phyloP scores from a whole-genome alignment of 805 yeast genomes.

The Starmerella stellata region DNA sequence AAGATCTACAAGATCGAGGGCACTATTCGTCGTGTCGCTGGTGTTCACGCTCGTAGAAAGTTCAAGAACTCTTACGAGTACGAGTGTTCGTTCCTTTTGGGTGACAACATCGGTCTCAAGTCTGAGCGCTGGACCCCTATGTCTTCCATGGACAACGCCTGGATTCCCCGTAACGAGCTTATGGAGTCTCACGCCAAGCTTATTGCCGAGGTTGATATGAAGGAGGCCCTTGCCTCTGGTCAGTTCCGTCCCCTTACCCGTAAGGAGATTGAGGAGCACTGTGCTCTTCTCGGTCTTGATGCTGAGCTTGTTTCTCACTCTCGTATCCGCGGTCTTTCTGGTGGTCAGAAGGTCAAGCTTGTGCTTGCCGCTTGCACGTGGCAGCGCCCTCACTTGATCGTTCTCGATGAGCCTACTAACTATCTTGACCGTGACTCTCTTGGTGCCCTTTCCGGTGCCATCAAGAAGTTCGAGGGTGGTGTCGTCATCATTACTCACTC shows the following conservation, averaged over 20 bases:
- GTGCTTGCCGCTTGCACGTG: constrained; percentile 99
- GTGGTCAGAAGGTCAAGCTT: constrained; percentile 99
- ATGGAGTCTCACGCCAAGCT: constrained; percentile 94
- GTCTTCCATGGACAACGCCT: constrained; percentile 98
- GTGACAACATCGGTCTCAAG: constrained; percentile 98
- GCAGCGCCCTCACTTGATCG: constrained; percentile 99
- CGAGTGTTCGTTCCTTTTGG: constrained; percentile 92
- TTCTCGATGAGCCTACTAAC: constrained; percentile 96
- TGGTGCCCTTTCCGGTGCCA: constrained; percentile 98
- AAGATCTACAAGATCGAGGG: constrained; percentile 98
- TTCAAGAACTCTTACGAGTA: constrained; percentile 99
- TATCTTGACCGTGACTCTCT: constrained; percentile 96
- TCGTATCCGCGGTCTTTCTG: constrained; percentile 99
- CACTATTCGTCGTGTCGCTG: constrained; percentile 91
- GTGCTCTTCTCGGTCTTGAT: constrained; percentile 95
- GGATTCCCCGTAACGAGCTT: constrained; percentile 99
- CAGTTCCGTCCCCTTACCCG: constrained; percentile 99
- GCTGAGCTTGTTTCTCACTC: constrained; percentile 99
- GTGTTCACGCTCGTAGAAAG: constrained; percentile 93
- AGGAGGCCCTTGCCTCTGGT: constrained; percentile 99
- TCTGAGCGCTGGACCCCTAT: constrained; percentile 98
- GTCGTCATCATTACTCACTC: constrained; percentile 98
- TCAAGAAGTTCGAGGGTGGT: constrained; percentile 99
- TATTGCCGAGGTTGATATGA: constrained; percentile 99
- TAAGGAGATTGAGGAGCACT: constrained; percentile 98